Base-by-base conservation (phyloP, 2,329 filamentous ascomycete species). In the Fonsecaea monophora region DNA sequence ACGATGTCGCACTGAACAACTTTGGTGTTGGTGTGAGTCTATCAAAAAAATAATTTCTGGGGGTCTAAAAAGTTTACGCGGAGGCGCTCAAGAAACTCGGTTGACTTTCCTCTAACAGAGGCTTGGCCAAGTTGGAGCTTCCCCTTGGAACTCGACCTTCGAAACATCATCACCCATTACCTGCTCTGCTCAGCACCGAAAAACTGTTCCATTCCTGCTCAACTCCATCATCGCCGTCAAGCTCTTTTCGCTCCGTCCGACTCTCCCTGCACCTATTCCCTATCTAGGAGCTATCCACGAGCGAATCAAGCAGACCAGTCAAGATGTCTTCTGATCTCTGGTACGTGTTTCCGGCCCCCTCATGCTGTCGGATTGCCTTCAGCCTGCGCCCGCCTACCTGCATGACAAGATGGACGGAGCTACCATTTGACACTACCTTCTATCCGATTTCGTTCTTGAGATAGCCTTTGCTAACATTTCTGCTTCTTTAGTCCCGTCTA, bases 261-360 rank as follows among this genome's bases (percentile, higher is more conserved):
- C 21, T 13, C 21, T 34, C 13, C 9, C 42, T 35, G 10, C 50
- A 30, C 38, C 40, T 32, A 10, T 30, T 21, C 2, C 30, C 13
- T 50, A 50, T 12, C 13, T 50, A 55, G 42, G 42, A 59, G 34
- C 37, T 18, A 32, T 30, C 53, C 53, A 50, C 50, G 40, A 54
- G 45, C 56, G 56, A 61, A 37, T 42, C n/a, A 53, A 53, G n/a
- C 13, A 54, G 37, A 4, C 25, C 75, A 72, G 73, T 75, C 84
- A 90, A 82, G 77, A 94, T 95, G 91, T 82, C 88, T 80, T 84
- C 90, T 77, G 91, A 94, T 85, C 86, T 90, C 80, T 95, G 92
- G 92, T 95, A 86, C 83, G 90, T 88, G 50, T 21, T 40, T 4
- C 59, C 34, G n/a, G 78, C 78, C 78, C 78, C 74, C 67, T 40